Conservation (phyloP, 768 basidiomycete species). For the Rhodotorula graminis region DNA sequence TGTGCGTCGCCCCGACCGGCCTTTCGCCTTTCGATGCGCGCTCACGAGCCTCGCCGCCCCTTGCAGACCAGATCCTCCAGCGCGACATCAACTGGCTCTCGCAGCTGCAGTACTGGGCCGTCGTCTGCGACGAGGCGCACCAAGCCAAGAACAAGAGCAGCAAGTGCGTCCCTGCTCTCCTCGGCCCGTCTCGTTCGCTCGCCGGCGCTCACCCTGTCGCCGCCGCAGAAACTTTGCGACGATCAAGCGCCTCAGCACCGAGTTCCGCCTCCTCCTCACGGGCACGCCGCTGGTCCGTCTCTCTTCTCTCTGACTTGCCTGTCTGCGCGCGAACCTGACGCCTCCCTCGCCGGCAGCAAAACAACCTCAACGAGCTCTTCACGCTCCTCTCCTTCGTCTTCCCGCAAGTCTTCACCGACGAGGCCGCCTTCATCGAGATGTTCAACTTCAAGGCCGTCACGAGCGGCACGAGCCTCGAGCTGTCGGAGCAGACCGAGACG, state of each 20-base stretch:
- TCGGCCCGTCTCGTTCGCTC: no score
- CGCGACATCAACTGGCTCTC: constrained; percentile 16
- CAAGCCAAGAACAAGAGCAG: constrained; percentile 46
- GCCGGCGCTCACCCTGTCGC: no score
- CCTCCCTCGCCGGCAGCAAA: constrained; percentile 53
- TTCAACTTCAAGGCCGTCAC: constrained; percentile 24
- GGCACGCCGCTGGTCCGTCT: constrained; percentile 74
- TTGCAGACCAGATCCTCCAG: constrained; percentile 11
- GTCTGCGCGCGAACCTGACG: neutral
- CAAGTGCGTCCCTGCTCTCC: constrained; percentile 48
- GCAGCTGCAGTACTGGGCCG: constrained; percentile 4
- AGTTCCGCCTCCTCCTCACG: constrained; percentile 85
- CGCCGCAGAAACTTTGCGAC: constrained; percentile 64
- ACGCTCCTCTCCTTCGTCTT: constrained; percentile 91
- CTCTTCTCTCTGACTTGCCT: neutral
- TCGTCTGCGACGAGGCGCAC: constrained; percentile 30
- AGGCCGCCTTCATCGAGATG: constrained; percentile 10
- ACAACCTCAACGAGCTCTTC: constrained; percentile 93
- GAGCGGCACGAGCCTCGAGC: constrained; percentile 51
- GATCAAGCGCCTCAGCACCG: constrained; percentile 77
- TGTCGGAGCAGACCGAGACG: constrained; percentile 21
- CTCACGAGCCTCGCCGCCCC: fast-evolving
- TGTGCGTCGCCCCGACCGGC: neutral
- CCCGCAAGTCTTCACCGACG: constrained; percentile 83
- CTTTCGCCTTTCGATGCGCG: neutral